These are phyloP conservation scores for Scutellaria baicalensis DNA, from an alignment of 257 asterid species.

Conservation along the genomic window DNA sequence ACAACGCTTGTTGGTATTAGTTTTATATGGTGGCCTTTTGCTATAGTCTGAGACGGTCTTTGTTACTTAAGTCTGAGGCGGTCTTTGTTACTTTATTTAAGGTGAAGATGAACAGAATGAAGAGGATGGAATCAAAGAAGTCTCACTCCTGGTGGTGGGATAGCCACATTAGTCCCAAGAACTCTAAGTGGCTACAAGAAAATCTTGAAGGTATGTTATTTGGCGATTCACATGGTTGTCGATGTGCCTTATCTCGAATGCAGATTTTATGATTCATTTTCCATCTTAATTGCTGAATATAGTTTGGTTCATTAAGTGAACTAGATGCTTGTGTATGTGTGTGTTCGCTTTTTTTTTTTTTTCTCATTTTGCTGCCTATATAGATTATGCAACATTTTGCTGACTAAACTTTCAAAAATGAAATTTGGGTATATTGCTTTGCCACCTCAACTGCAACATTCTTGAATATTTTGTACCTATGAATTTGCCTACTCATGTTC, in stretches of 20 bases:
- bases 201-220: constrained; percentile 62
- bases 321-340: too few relatives aligned
- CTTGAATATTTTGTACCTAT: background rate
- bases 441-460: background rate
- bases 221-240: background rate
- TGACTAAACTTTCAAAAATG: background rate
- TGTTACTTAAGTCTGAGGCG: background rate
- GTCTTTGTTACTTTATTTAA: constrained; percentile 11
- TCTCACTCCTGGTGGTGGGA: constrained; percentile 95
- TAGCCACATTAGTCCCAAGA: constrained; percentile 82
- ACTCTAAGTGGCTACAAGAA: constrained; percentile 84
- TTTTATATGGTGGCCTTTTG: background rate
- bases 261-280: background rate
- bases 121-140: constrained; percentile 52
- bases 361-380: background rate
- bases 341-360: background rate
- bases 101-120: constrained; percentile 49
- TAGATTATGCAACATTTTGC: background rate
- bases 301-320: background rate
- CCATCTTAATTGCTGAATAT: background rate
- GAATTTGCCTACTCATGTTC: background rate
- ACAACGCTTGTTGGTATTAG: background rate
- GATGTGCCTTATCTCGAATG: background rate
- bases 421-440: background rate
- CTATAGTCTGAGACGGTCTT: background rate